Evolutionary conservation across 441 rosid genomes (phyloP).

Genomic region (Adansonia madagascariensis): DNA sequence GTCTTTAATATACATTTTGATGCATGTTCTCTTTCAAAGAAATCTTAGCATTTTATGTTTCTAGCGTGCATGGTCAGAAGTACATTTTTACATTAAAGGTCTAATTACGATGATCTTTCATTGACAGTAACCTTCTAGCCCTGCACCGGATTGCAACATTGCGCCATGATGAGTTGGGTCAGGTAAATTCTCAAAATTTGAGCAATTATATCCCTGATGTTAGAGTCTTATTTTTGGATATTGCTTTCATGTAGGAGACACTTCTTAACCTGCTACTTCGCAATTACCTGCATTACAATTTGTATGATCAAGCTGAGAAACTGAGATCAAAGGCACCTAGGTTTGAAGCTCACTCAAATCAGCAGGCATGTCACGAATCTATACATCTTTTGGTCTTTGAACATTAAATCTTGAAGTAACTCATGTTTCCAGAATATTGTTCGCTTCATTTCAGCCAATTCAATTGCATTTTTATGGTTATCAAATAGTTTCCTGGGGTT

Average conservation of each 20-base stretch:
- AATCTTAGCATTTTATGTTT: not conserved
- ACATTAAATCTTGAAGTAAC: not conserved
- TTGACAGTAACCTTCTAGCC: constrained; percentile 56
- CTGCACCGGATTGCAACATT: constrained; percentile 68
- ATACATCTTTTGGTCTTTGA: not conserved
- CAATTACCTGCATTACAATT: constrained; percentile 75
- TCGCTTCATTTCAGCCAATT: not conserved
- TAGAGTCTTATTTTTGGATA: constrained; percentile 22
- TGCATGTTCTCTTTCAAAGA: not conserved
- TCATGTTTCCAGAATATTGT: not conserved
- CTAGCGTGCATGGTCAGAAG: not conserved
- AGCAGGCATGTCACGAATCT: not conserved
- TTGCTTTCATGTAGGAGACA: constrained; percentile 56
- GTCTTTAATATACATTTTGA: not conserved
- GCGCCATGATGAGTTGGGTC: constrained; percentile 74
- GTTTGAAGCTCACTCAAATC: constrained; percentile 31
- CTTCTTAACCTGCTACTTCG: constrained; percentile 74
- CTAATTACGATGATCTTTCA: constrained; percentile 25
- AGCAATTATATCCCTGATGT: not conserved
- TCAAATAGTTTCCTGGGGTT: not conserved
- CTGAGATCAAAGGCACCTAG: constrained; percentile 67
- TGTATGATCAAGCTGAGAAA: constrained; percentile 83
- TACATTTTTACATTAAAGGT: not conserved
- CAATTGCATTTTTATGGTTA: constrained; percentile 1
- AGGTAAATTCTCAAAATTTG: constrained; percentile 40